These are phyloP conservation scores for Xylariomycetidae sp. DNA, from an alignment of 2,329 filamentous ascomycete species.

Conservation along the genomic window DNA sequence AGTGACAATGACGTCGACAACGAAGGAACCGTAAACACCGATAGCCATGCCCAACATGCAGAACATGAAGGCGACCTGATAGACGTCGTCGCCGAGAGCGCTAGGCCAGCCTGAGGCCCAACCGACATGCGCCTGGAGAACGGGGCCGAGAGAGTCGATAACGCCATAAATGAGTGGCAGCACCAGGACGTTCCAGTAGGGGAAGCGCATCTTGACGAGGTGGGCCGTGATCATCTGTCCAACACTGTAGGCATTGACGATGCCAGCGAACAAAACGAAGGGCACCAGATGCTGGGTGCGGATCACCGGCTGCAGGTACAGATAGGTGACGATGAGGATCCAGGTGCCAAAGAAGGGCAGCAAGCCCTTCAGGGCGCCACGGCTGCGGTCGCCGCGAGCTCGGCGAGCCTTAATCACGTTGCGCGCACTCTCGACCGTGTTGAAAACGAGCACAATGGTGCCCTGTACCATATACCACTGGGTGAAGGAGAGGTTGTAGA, in stretches of 20 bases:
- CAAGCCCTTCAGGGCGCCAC: constrained; percentile 74
- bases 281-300: constrained; percentile 78
- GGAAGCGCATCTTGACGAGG: constrained; percentile 80
- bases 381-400: constrained; percentile 63
- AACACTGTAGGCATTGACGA: constrained; percentile 92
- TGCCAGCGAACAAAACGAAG: constrained; percentile 80
- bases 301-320: constrained; percentile 79
- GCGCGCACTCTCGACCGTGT: constrained; percentile 70
- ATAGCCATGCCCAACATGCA: constrained; percentile 76
- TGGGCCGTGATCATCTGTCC: constrained; percentile 95
- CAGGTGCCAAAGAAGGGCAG: constrained; percentile 75
- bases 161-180: constrained; percentile 74
- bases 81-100: constrained; percentile 67
- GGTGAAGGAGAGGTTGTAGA: constrained; percentile 81
- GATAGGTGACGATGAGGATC: constrained; percentile 69
- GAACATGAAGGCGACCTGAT: constrained; percentile 89
- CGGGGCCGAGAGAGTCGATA: constrained; percentile 71
- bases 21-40: constrained; percentile 95
- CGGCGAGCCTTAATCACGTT: constrained; percentile 82
- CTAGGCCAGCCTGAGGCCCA: constrained; percentile 70
- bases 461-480: constrained; percentile 93
- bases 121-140: constrained; percentile 51
- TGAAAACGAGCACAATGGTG: constrained; percentile 71
- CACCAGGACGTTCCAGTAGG: constrained; percentile 81
- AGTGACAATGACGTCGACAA: constrained; percentile 92